phyloP scores from a whole-genome alignment of 331 rosid species.

The Malus hybrid region DNA sequence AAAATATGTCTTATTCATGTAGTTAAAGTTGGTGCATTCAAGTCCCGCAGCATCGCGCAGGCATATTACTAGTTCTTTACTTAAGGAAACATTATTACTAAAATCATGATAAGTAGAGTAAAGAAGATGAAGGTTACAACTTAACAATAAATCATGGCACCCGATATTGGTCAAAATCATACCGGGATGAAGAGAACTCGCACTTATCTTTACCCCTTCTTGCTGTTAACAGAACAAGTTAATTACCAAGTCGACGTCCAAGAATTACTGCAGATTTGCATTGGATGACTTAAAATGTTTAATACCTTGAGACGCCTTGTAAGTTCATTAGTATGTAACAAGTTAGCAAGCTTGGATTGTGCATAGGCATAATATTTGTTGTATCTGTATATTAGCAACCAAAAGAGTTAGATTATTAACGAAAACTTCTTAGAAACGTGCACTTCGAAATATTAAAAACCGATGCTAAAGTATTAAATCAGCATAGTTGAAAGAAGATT shows the following conservation, averaged over 20 bases:
- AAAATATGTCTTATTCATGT: too few relatives aligned
- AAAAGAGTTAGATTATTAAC: constrained; percentile 11
- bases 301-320: constrained; percentile 53
- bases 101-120: neutral
- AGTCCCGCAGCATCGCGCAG: too few relatives aligned
- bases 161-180: constrained; percentile 28
- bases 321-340: constrained; percentile 58
- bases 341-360: constrained; percentile 65
- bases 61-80: too few relatives aligned
- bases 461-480: neutral
- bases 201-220: constrained; percentile 29
- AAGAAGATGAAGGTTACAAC: constrained; percentile 7
- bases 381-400: constrained; percentile 31
- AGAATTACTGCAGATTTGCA: neutral
- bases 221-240: constrained; percentile 10
- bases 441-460: neutral
- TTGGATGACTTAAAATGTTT: neutral
- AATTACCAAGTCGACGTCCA: neutral
- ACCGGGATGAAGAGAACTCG: constrained; percentile 45
- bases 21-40: too few relatives aligned
- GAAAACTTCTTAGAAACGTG: neutral
- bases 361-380: constrained; percentile 42
- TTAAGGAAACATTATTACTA: too few relatives aligned
- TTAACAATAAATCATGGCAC: constrained; percentile 4
- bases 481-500: neutral